Evolutionary conservation across 139 green algal species (phyloP), one percentile per base, ranked within the genome.

Genomic region (Coccomyxa sp.): DNA sequence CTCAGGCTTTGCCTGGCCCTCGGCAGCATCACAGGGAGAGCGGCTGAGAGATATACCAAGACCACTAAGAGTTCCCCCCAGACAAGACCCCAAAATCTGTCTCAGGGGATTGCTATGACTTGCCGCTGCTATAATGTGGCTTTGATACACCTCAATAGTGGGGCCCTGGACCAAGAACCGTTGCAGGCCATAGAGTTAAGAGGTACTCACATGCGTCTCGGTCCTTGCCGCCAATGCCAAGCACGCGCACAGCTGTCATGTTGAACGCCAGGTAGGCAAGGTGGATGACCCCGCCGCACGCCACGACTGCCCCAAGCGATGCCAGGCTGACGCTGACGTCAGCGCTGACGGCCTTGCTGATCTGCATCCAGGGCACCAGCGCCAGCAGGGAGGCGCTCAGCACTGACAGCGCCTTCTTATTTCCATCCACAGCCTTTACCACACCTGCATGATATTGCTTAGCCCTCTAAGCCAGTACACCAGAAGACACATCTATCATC

Each of bases 361-460:
- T 83, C 81, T 96, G 92, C 88, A 94, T 94, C 90, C 89, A 96
- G 1, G 92, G 92, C 55, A 95, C 88, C 73, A 89, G 34, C 37
- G 84, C 84, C 31, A 96, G 82, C 74, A 92, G 86, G 37, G 64
- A 38, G n/a, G 78, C 78, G 33, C 77, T 84, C 12, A 90, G 16
- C 55, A 89, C 79, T 4, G 84, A 83, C 34, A 93, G 75, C 39
- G 73, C 41, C 76, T 84, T 87, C 68, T 79, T 86, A 78, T 85
- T 84, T n/a, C 38, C 39, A 31, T 85, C 74, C 38, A 87, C 79
- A 73, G 68, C 74, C 18, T 70, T 18, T 29, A 84, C 78, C n/a
- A 86, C 79, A 50, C 85, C 83, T 92, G 85, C 71, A 58, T 24
- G 27, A 10, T n/a, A n/a, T n/a, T n/a, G n/a, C n/a, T n/a, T n/a